Conservation (phyloP, 176 grass and related monocot species). For the Chloris gayana region DNA sequence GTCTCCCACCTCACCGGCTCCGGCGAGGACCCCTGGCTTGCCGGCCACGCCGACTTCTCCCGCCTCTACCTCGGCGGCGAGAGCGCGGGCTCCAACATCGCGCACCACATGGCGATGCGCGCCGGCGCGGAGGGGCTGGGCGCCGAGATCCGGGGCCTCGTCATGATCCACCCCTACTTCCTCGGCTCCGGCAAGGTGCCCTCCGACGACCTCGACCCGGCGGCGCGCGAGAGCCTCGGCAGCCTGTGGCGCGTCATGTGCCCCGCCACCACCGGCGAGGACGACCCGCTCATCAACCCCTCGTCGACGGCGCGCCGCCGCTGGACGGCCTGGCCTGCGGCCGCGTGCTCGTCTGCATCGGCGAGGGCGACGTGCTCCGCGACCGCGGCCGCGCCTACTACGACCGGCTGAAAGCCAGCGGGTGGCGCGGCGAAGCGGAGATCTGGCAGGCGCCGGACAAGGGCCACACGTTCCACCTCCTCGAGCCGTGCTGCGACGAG, state of each 20-base stretch:
- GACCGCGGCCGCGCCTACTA: conserved; percentile 57
- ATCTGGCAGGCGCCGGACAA: conserved; percentile 55
- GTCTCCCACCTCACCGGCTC: conserved; percentile 34
- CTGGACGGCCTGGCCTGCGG: conserved; percentile 40
- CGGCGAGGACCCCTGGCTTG: conserved; percentile 36
- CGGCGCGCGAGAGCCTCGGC: conserved; percentile 39
- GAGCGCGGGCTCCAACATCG: conserved; percentile 84
- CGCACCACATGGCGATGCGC: conserved; percentile 72
- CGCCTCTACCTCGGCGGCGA: conserved; percentile 76
- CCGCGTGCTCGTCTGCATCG: conserved; percentile 54
- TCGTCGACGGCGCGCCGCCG: conserved; percentile 39
- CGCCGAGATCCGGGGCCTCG: conserved; percentile 50
- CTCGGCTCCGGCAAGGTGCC: conserved; percentile 53
- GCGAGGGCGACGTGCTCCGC: conserved; percentile 57
- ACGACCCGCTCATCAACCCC: conserved; percentile 64
- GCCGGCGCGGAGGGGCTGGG: conserved; percentile 39
- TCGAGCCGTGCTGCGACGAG: conserved; percentile 46
- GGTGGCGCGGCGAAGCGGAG: conserved; percentile 47
- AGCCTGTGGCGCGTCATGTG: conserved; percentile 63
- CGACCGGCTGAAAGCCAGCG: conserved; percentile 49
- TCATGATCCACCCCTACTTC: conserved; percentile 85
- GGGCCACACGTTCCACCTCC: conserved; percentile 63
- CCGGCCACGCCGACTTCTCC: conserved; percentile 58
- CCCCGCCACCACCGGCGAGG: conserved; percentile 53
- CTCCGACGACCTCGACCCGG: conserved; percentile 47